Evolutionary conservation across 2,329 filamentous ascomycete genomes (phyloP), one percentile per base, ranked within the genome.

Genomic region (Aschersonia sp.): DNA sequence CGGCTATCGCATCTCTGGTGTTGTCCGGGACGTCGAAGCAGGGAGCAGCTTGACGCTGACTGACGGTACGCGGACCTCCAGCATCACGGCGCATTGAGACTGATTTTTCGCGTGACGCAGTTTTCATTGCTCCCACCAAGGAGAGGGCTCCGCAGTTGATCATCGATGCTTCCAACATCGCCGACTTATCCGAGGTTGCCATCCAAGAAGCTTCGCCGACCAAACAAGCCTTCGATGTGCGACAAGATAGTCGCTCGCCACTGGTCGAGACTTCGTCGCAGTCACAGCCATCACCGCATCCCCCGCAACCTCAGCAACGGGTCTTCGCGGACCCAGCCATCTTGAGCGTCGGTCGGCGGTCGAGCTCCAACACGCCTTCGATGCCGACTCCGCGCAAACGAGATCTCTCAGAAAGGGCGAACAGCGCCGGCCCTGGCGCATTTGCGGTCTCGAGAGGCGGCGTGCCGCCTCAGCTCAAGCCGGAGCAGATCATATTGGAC

Each of bases 311-410:
- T 49, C 58, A n/a, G 52, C 39, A 57, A 46, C 61, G 57, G 39
- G 57, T 70, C 0, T 87, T 92, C 57, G 73, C 82, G n/a, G 87
- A 94, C 56, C 87, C 87, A 9, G 87, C 87, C 4, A 94, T 94
- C 48, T 61, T 94, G 43, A 88, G 85, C 59, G 76, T 86, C 45
- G 70, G 70, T 29, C 68, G 68, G 44, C 66, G 63, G 4, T 66
- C 71, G 1, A 59, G 54, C 30, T 57, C 59, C 0, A 57, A 49
- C 11, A 55, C 60, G 9, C 55, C 55, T 2, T 57, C 58, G 5
- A 55, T 57, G n/a, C 52, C 54, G 8, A 51, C 45, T 4, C 29
- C 11, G 6, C 35, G 51, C 10, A 41, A 43, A 5, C 44, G 47
- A 29, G 31, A 49, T 22, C 46, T 42, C 29, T 46, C 53, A 11